Evolutionary conservation across 164 flowering plant species (phyloP).

Genomic region (Euptelea pleiosperma): DNA sequence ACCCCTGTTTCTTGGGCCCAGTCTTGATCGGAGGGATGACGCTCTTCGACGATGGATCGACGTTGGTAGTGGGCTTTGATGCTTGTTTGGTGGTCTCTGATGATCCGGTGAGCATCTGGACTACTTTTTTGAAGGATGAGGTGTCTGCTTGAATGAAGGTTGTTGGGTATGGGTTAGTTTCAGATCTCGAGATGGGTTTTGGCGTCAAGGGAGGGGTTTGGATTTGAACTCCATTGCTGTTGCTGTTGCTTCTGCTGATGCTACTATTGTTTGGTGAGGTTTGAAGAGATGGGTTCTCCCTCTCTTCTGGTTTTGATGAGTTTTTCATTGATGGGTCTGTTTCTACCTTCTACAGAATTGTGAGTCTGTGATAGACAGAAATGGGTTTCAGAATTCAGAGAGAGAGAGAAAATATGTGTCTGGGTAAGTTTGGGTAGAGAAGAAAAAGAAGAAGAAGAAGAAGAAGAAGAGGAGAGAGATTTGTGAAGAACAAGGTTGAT

Average conservation of each 20-base stretch:
- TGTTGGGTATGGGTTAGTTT: conserved; percentile 63
- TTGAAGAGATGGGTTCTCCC: conserved; percentile 40
- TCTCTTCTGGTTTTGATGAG: conserved; percentile 26
- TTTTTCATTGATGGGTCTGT: conserved; percentile 37
- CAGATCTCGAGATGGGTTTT: conserved; percentile 60
- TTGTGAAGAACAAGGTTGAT: too few species aligned
- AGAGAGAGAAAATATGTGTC: too few species aligned
- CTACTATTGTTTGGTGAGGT: conserved; percentile 22
- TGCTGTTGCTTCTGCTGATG: conserved; percentile 21
- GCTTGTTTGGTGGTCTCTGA: conserved; percentile 37
- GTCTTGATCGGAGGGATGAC: conserved; percentile 56
- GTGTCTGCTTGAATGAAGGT: conserved; percentile 90
- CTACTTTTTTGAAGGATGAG: conserved; percentile 81
- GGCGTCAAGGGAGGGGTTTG: conserved; percentile 35
- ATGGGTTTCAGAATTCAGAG: too few species aligned
- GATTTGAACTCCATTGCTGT: conserved; percentile 28
- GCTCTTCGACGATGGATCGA: conserved; percentile 27
- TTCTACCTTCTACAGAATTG: too few species aligned
- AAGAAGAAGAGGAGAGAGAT: too few species aligned
- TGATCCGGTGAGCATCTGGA: conserved; percentile 87
- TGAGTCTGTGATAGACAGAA: too few species aligned
- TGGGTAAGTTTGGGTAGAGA: too few species aligned
- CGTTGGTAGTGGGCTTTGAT: conserved; percentile 8
- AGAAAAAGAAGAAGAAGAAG: too few species aligned
- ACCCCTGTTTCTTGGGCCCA: conserved; percentile 51